A percentile compares a stretch with the other conserved stretches of the same genome.
Evolutionary conservation across 2,329 filamentous ascomycete species (phyloP).

Genomic region (Botrytis hyacinthi): DNA sequence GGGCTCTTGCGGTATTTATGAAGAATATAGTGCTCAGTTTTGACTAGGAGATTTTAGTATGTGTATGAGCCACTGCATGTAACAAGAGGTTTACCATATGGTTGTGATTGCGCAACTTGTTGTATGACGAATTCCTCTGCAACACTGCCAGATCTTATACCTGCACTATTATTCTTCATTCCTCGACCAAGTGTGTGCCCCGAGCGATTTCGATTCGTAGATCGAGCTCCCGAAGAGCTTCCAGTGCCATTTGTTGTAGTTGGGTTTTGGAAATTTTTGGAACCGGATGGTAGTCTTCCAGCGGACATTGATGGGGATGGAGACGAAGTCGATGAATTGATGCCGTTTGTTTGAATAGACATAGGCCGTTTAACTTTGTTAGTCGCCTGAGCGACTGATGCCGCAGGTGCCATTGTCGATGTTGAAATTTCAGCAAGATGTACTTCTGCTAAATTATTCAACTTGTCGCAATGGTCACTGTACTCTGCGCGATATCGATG

Average conservation of each 20-base stretch:
- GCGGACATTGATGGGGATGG: slow-evolving; percentile 52
- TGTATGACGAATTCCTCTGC: slow-evolving; percentile 44
- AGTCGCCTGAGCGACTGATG: slow-evolving; percentile 33
- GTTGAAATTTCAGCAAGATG: not conserved
- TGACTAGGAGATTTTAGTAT: slow-evolving; percentile 50
- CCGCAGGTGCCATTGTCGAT: slow-evolving; percentile 36
- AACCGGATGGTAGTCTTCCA: slow-evolving; percentile 51
- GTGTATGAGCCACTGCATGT: slow-evolving; percentile 29
- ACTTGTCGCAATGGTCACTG: slow-evolving; percentile 6
- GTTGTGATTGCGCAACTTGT: slow-evolving; percentile 47
- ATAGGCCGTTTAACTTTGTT: slow-evolving; percentile 67
- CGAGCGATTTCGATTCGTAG: slow-evolving; percentile 54
- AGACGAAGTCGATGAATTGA: slow-evolving; percentile 50
- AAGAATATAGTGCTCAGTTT: slow-evolving; percentile 75
- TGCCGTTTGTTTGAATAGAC: slow-evolving; percentile 49
- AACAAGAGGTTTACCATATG: slow-evolving; percentile 48
- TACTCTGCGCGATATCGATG: slow-evolving; percentile 14
- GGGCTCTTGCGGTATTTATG: slow-evolving; percentile 70
- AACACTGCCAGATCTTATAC: slow-evolving; percentile 49
- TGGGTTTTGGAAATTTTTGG: slow-evolving; percentile 52
- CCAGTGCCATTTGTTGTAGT: slow-evolving; percentile 47
- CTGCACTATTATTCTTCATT: slow-evolving; percentile 50
- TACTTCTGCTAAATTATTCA: not conserved
- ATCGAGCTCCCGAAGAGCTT: slow-evolving; percentile 43
- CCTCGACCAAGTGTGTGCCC: slow-evolving; percentile 47